Evolutionary conservation across 1,139 yeast genomes (phyloP).

Genomic region (Candida sp.): DNA sequence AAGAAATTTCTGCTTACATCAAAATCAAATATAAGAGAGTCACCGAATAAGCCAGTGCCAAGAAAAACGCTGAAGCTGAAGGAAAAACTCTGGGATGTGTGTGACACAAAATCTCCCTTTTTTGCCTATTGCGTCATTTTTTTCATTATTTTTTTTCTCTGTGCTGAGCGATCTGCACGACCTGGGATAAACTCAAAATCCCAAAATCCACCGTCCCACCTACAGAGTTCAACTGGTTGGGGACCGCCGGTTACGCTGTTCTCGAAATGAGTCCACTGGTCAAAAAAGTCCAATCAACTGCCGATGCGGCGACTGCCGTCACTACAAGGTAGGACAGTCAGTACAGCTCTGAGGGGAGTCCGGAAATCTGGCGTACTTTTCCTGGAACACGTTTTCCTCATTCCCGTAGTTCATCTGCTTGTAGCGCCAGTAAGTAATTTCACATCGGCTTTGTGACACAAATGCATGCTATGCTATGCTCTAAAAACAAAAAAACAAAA

Average conservation of each 20-base stretch:
- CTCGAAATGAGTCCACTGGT: no score
- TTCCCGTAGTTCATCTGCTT: no score
- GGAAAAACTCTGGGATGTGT: neutral
- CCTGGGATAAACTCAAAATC: neutral
- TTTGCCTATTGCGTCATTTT: neutral
- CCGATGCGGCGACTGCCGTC: no score
- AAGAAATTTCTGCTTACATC: neutral
- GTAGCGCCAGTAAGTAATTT: neutral
- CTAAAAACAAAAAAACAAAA: neutral
- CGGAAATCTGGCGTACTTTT: neutral
- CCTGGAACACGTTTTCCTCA: neutral
- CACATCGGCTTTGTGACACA: neutral
- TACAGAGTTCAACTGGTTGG: no score
- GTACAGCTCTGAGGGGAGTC: no score
- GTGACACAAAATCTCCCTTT: neutral
- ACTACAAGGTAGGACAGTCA: no score
- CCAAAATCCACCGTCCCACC: neutral
- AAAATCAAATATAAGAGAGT: neutral
- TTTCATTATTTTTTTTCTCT: neutral
- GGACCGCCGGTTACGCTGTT: no score
- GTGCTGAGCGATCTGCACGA: neutral
- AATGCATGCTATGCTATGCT: neutral
- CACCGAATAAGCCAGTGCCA: constrained; percentile 6
- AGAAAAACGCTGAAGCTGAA: neutral
- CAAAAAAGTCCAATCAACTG: no score